Evolutionary conservation across 495 filamentous ascomycete species (phyloP), one percentile per base, ranked within the genome.

Genomic region (Mytilinidion resinicola): DNA sequence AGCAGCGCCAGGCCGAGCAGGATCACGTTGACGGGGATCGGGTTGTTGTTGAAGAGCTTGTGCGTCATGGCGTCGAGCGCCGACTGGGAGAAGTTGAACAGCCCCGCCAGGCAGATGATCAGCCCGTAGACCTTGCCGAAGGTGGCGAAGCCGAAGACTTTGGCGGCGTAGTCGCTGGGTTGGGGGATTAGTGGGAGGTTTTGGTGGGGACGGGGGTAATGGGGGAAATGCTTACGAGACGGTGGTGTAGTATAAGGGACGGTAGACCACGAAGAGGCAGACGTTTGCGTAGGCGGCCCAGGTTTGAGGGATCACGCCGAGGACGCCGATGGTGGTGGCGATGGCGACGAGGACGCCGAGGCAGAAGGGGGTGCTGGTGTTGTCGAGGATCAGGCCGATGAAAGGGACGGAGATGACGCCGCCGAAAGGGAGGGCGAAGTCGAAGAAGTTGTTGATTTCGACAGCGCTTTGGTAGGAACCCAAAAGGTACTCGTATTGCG

Each of bases 41-140:
- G 92, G 71, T 96, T 73, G 10, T 82, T 79, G 25, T 75, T 47
- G 69, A 91, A 96, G 0, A 74, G 75, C 47, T 78, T 77, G 61
- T 96, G 86, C 33, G 90, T 91, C 52, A 93, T 60, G 54, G 83
- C 83, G 70, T 96, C 93, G 30, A 97, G 74, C 0, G 80, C 90
- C 9, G 84, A 83, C 75, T 97, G 92, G 15, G 79, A 82, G 64
- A 98, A 92, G 70, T 95, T 96, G 50, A 91, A 78, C 10, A 98
- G 64, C 6, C 93, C 93, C 1, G 91, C 85, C 3, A 93, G 69
- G 67, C 90, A 96, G 57, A 96, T 96, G 55, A 96, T 85, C 8
- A 91, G 78, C n/a, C 93, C 93, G 69, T 97, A 96, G 25, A 98
- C 89, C 55, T 88, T 96, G 25, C 92, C 92, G 62, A 96, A 97